Conservation (phyloP, 805 yeast genomes). For the Trichomonascus vanleenenianus region DNA sequence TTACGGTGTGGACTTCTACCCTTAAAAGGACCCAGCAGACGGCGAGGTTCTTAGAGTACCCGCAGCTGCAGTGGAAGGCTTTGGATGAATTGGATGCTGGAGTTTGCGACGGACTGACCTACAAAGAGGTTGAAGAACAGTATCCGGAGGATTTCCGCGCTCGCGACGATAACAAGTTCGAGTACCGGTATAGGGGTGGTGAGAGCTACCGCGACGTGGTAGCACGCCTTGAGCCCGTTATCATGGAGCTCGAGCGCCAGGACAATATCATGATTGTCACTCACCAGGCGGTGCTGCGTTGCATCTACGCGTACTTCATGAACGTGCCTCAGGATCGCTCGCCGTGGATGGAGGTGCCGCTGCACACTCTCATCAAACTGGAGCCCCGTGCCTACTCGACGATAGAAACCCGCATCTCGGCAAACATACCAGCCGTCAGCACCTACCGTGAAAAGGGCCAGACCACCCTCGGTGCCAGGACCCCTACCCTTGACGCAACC, state of each 20-base stretch:
- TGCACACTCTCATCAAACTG: constrained; percentile 86
- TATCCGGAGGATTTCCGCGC: constrained; percentile 95
- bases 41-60: constrained; percentile 71
- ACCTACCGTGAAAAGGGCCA: constrained; percentile 90
- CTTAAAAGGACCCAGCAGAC: constrained; percentile 88
- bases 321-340: constrained; percentile 95
- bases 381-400: constrained; percentile 96
- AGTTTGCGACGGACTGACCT: constrained; percentile 94
- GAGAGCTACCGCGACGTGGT: constrained; percentile 96
- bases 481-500: too few relatives aligned
- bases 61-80: constrained; percentile 91
- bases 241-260: constrained; percentile 96
- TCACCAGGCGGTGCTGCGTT: constrained; percentile 94
- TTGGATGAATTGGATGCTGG: constrained; percentile 96
- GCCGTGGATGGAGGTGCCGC: constrained; percentile 98
- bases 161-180: constrained; percentile 91
- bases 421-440: constrained; percentile 95
- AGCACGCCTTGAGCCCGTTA: constrained; percentile 89
- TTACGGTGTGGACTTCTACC: constrained; percentile 96
- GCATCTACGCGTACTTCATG: constrained; percentile 97
- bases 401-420: constrained; percentile 79
- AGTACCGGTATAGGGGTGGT: constrained; percentile 93
- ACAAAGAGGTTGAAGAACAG: constrained; percentile 76
- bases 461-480: constrained; percentile 9
- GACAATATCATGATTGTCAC: constrained; percentile 93